Evolutionary conservation across 352 stramenopile species (phyloP), one percentile per base, ranked within the genome.

Genomic region (Globisporangium solare): DNA sequence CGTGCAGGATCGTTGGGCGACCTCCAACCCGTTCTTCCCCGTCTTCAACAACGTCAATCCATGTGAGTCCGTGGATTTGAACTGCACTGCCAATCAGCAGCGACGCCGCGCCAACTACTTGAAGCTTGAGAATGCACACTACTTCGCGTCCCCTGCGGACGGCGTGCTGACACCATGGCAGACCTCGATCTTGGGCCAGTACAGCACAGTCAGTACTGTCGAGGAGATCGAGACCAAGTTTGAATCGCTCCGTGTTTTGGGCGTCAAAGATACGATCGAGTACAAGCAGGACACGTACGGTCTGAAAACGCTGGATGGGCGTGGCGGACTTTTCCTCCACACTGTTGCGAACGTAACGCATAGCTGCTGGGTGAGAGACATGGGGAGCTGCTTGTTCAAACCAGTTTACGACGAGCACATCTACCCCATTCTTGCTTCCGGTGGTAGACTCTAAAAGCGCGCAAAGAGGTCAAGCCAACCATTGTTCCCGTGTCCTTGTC

Each of bases 121-220:
- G 14, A 74, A 68, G 47, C 54, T 80, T 21, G 60, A 71, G 37
- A 59, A 58, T 11, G 74, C 72, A 2, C 68, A 83, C 59, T 81
- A 78, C 65, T 78, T 85, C 39, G 66, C 66, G 0, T 82, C 72
- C 6, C 70, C 72, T 2, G 35, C 69, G 41, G 74, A 82, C 31
- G 71, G 71, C 8, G n/a, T 73, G 3, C 58, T 79, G 42, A 27
- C 62, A 3, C 70, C 73, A 31, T 86, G 68, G 70, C 73, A 86
- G 43, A 67, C 52, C 17, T 68, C 55, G 0, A 24, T 74, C 1
- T 53, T 81, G 3, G 64, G 72, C 20, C 66, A 71, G 21, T 86
- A 83, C 63, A 67, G 62, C 32, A 62, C 67, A 4, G 68, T 86
- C 0, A 49, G 42, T 0, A 63, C 51, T 0, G n/a, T 70, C 12